Evolutionary conservation across 257 asterid genomes (phyloP).

Genomic region (Primulina tabacum): DNA sequence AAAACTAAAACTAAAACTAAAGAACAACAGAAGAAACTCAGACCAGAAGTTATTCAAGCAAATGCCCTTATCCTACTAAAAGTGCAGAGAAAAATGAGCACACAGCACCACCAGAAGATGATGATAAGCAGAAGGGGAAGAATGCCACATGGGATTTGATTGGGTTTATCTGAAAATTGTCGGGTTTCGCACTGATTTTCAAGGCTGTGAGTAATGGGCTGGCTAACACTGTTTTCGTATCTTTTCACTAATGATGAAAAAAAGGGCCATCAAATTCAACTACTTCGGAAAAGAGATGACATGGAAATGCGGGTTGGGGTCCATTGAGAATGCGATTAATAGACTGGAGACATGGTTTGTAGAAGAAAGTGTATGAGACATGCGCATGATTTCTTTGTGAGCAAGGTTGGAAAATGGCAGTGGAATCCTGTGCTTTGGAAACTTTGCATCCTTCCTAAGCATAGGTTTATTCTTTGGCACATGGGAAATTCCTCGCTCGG

Average conservation of each 20-base stretch:
- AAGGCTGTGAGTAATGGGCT: slow-evolving; percentile 74
- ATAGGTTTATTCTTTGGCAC: too few species aligned
- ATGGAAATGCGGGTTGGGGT: too few species aligned
- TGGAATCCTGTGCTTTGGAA: too few species aligned
- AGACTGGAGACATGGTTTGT: too few species aligned
- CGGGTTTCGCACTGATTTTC: slow-evolving; percentile 47
- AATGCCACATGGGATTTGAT: slow-evolving; percentile 68
- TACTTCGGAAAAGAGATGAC: too few species aligned
- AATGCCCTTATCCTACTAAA: slow-evolving; percentile 18
- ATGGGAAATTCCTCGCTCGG: too few species aligned
- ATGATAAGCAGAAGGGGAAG: slow-evolving; percentile 29
- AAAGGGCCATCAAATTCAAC: background rate
- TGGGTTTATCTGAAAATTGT: slow-evolving; percentile 64
- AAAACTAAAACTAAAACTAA: background rate
- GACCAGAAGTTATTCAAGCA: slow-evolving; percentile 3
- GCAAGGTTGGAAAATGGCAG: too few species aligned
- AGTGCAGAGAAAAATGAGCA: slow-evolving; percentile 20
- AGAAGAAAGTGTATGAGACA: too few species aligned
- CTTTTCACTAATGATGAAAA: slow-evolving; percentile 26
- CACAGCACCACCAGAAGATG: slow-evolving; percentile 18
- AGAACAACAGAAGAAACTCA: background rate
- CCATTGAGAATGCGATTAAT: too few species aligned
- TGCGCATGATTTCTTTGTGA: too few species aligned
- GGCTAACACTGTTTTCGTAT: slow-evolving; percentile 38
- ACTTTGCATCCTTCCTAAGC: too few species aligned